phyloP scores from a whole-genome alignment of 345 rosid species.

The Populus pruinosa region DNA sequence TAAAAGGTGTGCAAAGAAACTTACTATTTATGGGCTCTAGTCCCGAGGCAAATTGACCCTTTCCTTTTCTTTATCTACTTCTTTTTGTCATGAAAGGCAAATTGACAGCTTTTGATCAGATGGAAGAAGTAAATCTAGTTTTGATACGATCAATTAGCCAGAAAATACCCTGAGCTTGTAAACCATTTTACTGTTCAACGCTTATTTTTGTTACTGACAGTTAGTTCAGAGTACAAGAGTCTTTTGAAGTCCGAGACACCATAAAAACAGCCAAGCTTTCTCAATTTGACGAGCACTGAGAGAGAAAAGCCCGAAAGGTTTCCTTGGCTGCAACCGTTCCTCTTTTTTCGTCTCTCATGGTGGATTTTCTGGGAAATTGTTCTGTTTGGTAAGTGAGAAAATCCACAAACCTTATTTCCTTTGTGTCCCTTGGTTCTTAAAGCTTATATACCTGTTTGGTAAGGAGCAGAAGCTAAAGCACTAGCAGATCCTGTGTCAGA shows the following conservation, averaged over 20 bases:
- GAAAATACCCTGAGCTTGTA: too few relatives aligned
- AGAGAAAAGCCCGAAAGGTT: background rate
- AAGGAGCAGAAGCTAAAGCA: constrained; percentile 66
- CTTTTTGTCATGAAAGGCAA: too few relatives aligned
- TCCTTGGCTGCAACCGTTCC: background rate
- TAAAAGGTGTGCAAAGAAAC: too few relatives aligned
- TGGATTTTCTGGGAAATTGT: constrained; percentile 1
- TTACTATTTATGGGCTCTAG: too few relatives aligned
- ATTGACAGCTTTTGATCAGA: too few relatives aligned
- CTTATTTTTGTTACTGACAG: too few relatives aligned
- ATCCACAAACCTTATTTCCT: background rate
- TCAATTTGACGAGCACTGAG: background rate
- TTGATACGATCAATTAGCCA: too few relatives aligned
- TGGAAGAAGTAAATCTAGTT: too few relatives aligned
- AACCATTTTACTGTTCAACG: too few relatives aligned
- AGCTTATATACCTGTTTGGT: background rate
- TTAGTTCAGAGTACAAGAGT: too few relatives aligned
- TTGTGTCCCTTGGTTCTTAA: background rate
- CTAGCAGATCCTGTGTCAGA: constrained; percentile 66
- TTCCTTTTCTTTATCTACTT: too few relatives aligned
- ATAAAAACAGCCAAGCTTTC: background rate
- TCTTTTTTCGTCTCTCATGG: background rate
- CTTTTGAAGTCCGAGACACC: background rate
- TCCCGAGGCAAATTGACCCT: too few relatives aligned
- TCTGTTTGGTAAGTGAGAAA: constrained; percentile 25